Evolutionary conservation across 73 alveolate species (phyloP).

Genomic region (Tetrahymena thermophila): DNA sequence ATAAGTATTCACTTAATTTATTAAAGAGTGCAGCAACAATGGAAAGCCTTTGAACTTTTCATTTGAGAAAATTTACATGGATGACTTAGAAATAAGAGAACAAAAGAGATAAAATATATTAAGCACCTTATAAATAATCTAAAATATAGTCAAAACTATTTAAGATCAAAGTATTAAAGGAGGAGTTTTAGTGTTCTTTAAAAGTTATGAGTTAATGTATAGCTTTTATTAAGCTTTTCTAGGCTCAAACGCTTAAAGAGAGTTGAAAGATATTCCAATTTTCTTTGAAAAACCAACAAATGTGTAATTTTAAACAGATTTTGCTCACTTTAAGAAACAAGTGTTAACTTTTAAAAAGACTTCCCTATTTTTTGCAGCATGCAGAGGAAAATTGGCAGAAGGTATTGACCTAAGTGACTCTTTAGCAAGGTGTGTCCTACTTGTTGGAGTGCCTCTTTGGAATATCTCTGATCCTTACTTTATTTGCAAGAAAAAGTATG

Average conservation of each 20-base stretch:
- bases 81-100: background rate
- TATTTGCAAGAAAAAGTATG: conserved; percentile 70
- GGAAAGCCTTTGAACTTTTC: background rate
- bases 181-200: background rate
- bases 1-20: background rate
- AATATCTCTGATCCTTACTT: conserved; percentile 80
- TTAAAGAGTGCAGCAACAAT: background rate
- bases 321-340: background rate
- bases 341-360: conserved; percentile 58
- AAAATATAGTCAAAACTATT: background rate
- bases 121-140: background rate
- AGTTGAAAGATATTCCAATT: background rate
- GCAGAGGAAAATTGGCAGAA: conserved; percentile 89
- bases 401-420: conserved; percentile 93
- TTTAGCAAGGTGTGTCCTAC: conserved; percentile 81
- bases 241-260: background rate
- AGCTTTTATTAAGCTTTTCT: background rate
- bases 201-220: background rate
- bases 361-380: conserved; percentile 82
- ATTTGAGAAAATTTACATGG: background rate
- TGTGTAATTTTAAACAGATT: background rate
- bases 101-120: background rate
- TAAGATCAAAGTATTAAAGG: background rate
- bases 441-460: conserved; percentile 93
- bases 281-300: background rate